Evolutionary conservation across 1,139 yeast genomes (phyloP).

Genomic region (Blastobotrys ciferrii): DNA sequence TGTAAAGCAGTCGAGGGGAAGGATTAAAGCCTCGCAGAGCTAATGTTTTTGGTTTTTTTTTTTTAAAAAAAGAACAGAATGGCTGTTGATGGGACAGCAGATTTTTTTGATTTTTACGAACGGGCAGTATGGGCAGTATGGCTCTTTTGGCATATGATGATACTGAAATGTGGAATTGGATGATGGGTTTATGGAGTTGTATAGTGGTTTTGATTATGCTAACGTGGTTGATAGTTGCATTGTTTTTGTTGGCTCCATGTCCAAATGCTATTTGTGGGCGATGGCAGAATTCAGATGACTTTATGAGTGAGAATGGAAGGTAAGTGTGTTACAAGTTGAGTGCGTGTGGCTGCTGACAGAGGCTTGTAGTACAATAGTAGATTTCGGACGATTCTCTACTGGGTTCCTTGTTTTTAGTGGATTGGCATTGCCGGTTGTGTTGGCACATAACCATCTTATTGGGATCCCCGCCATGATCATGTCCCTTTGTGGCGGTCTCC

Average conservation of each 20-base stretch:
- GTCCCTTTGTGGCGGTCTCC: constrained; percentile 65
- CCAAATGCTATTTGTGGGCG: constrained; percentile 57
- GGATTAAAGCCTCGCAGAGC: too few relatives aligned
- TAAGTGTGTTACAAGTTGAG: constrained; percentile 24
- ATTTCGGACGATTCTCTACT: constrained; percentile 65
- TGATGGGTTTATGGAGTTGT: background rate
- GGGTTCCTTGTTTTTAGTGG: constrained; percentile 69
- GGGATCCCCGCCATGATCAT: constrained; percentile 57
- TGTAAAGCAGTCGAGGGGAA: too few relatives aligned
- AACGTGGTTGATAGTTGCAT: constrained; percentile 32
- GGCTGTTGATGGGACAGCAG: too few relatives aligned
- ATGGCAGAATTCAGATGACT: constrained; percentile 44
- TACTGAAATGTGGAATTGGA: background rate
- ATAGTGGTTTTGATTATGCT: constrained; percentile 6
- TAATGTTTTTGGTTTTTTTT: too few relatives aligned
- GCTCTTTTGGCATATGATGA: too few relatives aligned
- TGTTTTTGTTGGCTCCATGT: constrained; percentile 61
- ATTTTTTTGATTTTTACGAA: too few relatives aligned
- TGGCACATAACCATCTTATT: constrained; percentile 63
- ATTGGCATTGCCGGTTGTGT: constrained; percentile 60
- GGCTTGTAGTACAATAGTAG: constrained; percentile 43
- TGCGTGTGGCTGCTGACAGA: background rate
- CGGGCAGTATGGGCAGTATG: too few relatives aligned
- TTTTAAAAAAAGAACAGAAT: too few relatives aligned
- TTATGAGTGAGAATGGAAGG: constrained; percentile 46